Percentiles rank a stretch among this genome's conserved stretches.
Conservation (phyloP, 75 land plant species). For the Ceratopteris richardii region DNA sequence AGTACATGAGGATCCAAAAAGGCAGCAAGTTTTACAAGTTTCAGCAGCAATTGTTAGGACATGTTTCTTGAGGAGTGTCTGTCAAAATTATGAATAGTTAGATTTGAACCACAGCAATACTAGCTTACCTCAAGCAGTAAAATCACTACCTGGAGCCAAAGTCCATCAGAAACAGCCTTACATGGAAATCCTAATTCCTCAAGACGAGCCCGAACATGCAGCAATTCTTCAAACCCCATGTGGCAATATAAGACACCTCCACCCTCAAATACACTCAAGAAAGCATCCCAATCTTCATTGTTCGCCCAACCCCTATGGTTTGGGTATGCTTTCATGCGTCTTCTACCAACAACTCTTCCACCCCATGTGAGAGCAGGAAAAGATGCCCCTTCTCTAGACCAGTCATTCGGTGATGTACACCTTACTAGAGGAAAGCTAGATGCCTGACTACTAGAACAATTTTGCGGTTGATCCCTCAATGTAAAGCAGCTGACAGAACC, state of each 20-base stretch:
- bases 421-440: conserved; percentile 12
- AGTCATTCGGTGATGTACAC: conserved; percentile 25
- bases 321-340: conserved; percentile 41
- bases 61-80: conserved; percentile 84
- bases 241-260: conserved; percentile 88
- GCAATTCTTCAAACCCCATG: conserved; percentile 88
- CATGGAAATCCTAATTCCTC: conserved; percentile 95
- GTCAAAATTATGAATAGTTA: conserved; percentile 8
- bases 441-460: conserved; percentile 26
- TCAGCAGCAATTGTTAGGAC: conserved; percentile 74
- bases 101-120: neutral
- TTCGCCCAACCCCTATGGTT: conserved; percentile 31
- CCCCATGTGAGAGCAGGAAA: conserved; percentile 59
- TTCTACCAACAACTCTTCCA: conserved; percentile 72
- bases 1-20: conserved; percentile 37
- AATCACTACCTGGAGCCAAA: conserved; percentile 80
- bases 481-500: conserved; percentile 32
- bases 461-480: conserved; percentile 22
- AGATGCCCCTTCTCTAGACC: conserved; percentile 39
- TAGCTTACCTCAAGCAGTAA: neutral
- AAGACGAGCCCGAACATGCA: conserved; percentile 70
- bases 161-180: conserved; percentile 87
- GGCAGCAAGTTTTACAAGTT: conserved; percentile 82
- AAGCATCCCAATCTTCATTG: conserved; percentile 70
- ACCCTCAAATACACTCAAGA: conserved; percentile 82